Percentiles rank a stretch among this genome's conserved stretches.
Evolutionary conservation across 768 basidiomycete genomes (phyloP).

Genomic region (Termitomyces sp.): DNA sequence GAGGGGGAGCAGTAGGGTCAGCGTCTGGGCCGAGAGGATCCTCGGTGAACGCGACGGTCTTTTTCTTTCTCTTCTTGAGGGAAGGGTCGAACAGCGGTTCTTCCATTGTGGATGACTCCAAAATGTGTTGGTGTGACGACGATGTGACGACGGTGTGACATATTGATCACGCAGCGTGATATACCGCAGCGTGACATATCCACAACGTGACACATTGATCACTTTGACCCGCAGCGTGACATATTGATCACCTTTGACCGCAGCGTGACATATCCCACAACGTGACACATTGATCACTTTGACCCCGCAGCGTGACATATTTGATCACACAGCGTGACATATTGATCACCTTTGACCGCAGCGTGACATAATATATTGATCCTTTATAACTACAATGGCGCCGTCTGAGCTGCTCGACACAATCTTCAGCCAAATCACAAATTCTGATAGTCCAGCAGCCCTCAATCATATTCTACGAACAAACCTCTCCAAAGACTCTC

Average conservation of each 20-base stretch:
- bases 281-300: too few relatives aligned
- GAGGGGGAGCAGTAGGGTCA: constrained; percentile 77
- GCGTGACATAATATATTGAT: too few relatives aligned
- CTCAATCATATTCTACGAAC: constrained; percentile 41
- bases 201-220: not conserved
- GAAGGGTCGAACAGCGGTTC: constrained; percentile 82
- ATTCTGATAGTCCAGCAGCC: constrained; percentile 25
- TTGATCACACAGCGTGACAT: too few relatives aligned
- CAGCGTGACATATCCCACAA: too few relatives aligned
- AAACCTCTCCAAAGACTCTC: constrained; percentile 48
- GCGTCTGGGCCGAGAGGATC: constrained; percentile 79
- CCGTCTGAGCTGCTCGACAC: constrained; percentile 22
- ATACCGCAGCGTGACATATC: too few relatives aligned
- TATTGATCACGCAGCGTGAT: too few relatives aligned
- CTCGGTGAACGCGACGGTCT: constrained; percentile 78
- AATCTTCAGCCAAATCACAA: constrained; percentile 42
- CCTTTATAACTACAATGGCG: not conserved
- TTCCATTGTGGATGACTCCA: constrained; percentile 36
- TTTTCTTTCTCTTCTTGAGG: constrained; percentile 85
- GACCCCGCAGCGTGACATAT: too few relatives aligned
- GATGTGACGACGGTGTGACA: not conserved
- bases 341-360: too few relatives aligned
- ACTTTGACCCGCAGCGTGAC: too few relatives aligned
- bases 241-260: too few relatives aligned
- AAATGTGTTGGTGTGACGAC: not conserved